phyloP scores from a whole-genome alignment of 169 alveolate species.

The Babesia ovata region DNA sequence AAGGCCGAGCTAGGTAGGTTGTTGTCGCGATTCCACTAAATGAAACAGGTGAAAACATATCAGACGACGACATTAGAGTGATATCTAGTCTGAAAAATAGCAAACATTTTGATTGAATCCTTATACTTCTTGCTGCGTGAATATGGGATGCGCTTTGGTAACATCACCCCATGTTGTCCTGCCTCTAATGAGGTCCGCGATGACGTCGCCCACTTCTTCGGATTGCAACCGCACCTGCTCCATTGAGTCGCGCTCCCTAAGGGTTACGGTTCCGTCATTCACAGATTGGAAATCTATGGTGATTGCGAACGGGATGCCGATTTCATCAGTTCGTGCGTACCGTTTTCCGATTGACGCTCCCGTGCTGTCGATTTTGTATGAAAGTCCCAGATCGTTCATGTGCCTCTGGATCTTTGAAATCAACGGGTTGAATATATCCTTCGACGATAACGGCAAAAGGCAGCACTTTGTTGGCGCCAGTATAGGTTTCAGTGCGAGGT shows the following conservation, averaged over 20 bases:
- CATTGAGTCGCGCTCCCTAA: conserved; percentile 94
- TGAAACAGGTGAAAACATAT: conserved; percentile 33
- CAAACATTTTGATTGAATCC: conserved; percentile 32
- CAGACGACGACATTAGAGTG: conserved; percentile 35
- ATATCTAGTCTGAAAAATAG: conserved; percentile 19
- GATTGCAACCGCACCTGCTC: conserved; percentile 89
- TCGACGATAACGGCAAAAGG: conserved; percentile 90
- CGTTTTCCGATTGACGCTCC: conserved; percentile 93
- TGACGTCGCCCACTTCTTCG: conserved; percentile 63
- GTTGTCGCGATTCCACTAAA: too few species aligned
- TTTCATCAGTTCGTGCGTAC: conserved; percentile 98
- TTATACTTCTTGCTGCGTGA: conserved; percentile 68
- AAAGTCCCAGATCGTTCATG: conserved; percentile 75
- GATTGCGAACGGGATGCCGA: conserved; percentile 97
- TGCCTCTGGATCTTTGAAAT: conserved; percentile 71
- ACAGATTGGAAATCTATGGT: conserved; percentile 95
- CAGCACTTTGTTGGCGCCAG: conserved; percentile 96
- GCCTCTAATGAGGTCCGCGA: conserved; percentile 61
- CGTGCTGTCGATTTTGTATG: conserved; percentile 91
- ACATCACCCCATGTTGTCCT: conserved; percentile 75
- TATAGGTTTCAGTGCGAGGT: conserved; percentile 90
- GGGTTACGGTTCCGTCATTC: conserved; percentile 91
- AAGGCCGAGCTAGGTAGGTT: conserved; percentile 64
- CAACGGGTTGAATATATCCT: conserved; percentile 79
- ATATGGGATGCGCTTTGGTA: conserved; percentile 62